Percentiles rank a stretch among this genome's conserved stretches.
Evolutionary conservation across 108 stramenopile genomes (phyloP).

Genomic region (Conticribra weissflogii): DNA sequence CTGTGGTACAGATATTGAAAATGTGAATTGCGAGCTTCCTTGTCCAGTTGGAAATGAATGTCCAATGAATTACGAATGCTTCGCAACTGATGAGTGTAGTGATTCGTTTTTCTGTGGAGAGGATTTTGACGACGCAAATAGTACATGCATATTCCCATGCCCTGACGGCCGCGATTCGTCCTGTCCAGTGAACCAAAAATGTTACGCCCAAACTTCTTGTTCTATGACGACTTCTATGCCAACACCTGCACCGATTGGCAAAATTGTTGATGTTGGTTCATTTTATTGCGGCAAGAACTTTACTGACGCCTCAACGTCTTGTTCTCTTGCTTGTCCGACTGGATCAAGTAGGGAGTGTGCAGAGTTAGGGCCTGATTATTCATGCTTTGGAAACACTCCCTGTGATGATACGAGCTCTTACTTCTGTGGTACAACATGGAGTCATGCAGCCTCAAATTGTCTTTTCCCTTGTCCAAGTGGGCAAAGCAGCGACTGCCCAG

Average conservation of each 20-base stretch:
- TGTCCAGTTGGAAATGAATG: slow-evolving; percentile 45
- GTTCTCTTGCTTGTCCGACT: slow-evolving; percentile 48
- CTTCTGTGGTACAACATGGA: slow-evolving; percentile 85
- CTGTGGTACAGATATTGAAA: slow-evolving; percentile 43
- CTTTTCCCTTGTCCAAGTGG: slow-evolving; percentile 70
- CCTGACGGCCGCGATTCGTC: slow-evolving; percentile 39
- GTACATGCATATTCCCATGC: slow-evolving; percentile 36
- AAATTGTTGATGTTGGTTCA: slow-evolving; percentile 23
- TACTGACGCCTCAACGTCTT: slow-evolving; percentile 42
- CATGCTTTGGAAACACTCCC: slow-evolving; percentile 46
- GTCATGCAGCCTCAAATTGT: slow-evolving; percentile 77
- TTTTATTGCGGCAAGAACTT: slow-evolving; percentile 50
- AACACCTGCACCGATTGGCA: background rate
- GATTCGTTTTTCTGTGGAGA: slow-evolving; percentile 48
- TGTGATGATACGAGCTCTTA: slow-evolving; percentile 52
- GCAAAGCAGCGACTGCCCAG: slow-evolving; percentile 66
- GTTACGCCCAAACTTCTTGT: slow-evolving; percentile 48
- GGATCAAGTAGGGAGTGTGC: slow-evolving; percentile 45
- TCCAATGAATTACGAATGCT: slow-evolving; percentile 40
- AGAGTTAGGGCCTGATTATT: slow-evolving; percentile 44
- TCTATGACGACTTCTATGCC: background rate
- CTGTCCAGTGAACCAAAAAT: slow-evolving; percentile 30
- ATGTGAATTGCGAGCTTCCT: slow-evolving; percentile 41
- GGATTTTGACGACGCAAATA: slow-evolving; percentile 38
- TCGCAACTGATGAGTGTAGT: slow-evolving; percentile 44